Evolutionary conservation across 2,329 filamentous ascomycete genomes (phyloP).

Genomic region (Huntiella decipiens): DNA sequence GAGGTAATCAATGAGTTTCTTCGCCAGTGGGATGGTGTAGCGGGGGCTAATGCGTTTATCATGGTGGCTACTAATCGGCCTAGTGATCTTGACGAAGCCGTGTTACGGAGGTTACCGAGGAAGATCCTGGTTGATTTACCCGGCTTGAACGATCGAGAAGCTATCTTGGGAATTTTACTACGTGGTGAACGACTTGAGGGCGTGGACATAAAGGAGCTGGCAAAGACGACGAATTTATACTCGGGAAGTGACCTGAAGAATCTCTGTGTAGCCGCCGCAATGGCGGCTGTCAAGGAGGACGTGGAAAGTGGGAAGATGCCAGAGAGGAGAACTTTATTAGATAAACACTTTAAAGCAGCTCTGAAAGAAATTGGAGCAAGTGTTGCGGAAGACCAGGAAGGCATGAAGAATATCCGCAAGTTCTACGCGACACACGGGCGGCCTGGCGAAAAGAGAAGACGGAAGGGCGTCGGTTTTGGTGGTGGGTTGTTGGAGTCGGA

Average conservation of each 20-base stretch:
- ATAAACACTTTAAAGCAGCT: constrained; percentile 65
- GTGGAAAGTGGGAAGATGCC: constrained; percentile 22
- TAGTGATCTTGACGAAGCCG: constrained; percentile 81
- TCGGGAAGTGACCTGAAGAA: constrained; percentile 75
- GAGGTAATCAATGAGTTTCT: constrained; percentile 95
- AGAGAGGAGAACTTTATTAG: constrained; percentile 27
- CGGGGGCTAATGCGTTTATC: constrained; percentile 69
- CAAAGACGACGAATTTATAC: constrained; percentile 53
- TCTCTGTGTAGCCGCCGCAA: constrained; percentile 57
- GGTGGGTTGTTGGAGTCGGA: constrained; percentile 24
- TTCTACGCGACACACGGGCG: constrained; percentile 72
- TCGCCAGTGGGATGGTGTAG: constrained; percentile 88
- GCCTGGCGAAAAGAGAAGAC: constrained; percentile 44
- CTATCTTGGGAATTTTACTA: constrained; percentile 54
- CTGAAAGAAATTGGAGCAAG: constrained; percentile 79
- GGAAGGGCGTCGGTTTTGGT: constrained; percentile 39
- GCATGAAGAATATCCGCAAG: constrained; percentile 68
- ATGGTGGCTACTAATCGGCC: constrained; percentile 96
- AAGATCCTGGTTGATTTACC: constrained; percentile 58
- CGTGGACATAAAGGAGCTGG: constrained; percentile 38
- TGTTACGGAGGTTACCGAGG: constrained; percentile 56
- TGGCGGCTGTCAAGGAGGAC: constrained; percentile 63
- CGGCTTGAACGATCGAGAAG: constrained; percentile 41
- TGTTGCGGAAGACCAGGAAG: constrained; percentile 85
- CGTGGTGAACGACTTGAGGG: constrained; percentile 43